These are phyloP conservation scores for Blastobotrys aristatus DNA, from an alignment of 1,139 yeast species.

Conservation along the genomic window DNA sequence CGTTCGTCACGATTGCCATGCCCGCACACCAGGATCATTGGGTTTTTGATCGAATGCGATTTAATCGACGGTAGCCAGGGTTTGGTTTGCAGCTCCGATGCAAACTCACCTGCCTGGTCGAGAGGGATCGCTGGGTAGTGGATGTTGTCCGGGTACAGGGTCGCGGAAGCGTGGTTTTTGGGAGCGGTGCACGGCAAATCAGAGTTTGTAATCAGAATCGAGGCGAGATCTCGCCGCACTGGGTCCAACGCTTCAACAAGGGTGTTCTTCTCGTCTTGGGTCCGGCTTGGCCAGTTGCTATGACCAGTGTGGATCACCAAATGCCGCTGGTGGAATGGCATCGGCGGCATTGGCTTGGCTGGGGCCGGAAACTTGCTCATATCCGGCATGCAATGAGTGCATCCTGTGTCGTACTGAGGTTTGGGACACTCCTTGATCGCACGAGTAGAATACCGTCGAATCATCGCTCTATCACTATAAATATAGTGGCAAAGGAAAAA, in stretches of 20 bases:
- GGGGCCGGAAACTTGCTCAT: slow-evolving; percentile 21
- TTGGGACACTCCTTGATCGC: slow-evolving; percentile 40
- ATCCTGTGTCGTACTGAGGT: slow-evolving; percentile 55
- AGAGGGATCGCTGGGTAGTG: slow-evolving; percentile 37
- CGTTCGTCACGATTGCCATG: slow-evolving; percentile 58
- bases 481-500: not conserved
- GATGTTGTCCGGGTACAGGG: slow-evolving; percentile 54
- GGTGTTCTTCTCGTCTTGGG: slow-evolving; percentile 46
- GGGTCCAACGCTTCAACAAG: slow-evolving; percentile 28
- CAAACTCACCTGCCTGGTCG: slow-evolving; percentile 38
- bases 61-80: not conserved
- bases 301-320: slow-evolving; percentile 46
- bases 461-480: too few species aligned
- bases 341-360: slow-evolving; percentile 33
- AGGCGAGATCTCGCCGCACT: slow-evolving; percentile 25
- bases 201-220: slow-evolving; percentile 46
- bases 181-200: slow-evolving; percentile 20
- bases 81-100: slow-evolving; percentile 36
- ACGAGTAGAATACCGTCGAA: not conserved
- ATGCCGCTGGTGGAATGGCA: slow-evolving; percentile 52
- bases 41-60: slow-evolving; percentile 1
- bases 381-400: slow-evolving; percentile 51
- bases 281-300: slow-evolving; percentile 51
- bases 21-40: slow-evolving; percentile 53
- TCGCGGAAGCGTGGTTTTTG: slow-evolving; percentile 22